These are phyloP conservation scores for Cryptococcus wingfieldii DNA, from an alignment of 1,284 basidiomycete genomes.

Conservation along the genomic window DNA sequence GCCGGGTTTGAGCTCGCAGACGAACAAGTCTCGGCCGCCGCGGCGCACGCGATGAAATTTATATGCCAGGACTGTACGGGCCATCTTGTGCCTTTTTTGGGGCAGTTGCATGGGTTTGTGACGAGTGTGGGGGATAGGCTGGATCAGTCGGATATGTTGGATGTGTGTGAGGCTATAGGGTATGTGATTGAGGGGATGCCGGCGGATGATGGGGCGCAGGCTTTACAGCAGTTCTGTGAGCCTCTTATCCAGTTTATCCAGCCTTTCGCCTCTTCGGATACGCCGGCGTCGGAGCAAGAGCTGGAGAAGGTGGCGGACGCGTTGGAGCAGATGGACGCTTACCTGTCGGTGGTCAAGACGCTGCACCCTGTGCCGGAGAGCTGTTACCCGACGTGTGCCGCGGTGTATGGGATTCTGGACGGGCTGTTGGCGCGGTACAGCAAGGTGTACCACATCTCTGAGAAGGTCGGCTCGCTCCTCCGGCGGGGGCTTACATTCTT, in stretches of 20 bases:
- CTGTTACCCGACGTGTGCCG: slow-evolving; percentile 72
- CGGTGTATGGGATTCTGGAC: slow-evolving; percentile 82
- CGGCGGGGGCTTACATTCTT: slow-evolving; percentile 83
- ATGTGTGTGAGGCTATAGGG: slow-evolving; percentile 92
- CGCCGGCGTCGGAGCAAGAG: slow-evolving; percentile 52
- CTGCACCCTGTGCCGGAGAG: slow-evolving; percentile 74
- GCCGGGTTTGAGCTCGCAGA: slow-evolving; percentile 75
- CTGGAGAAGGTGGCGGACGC: slow-evolving; percentile 70
- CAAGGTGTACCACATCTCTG: slow-evolving; percentile 71
- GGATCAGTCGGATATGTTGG: slow-evolving; percentile 77
- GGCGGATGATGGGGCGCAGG: slow-evolving; percentile 70
- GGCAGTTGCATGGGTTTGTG: slow-evolving; percentile 86
- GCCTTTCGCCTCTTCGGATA: slow-evolving; percentile 44
- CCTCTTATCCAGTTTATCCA: slow-evolving; percentile 54
- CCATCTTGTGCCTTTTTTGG: slow-evolving; percentile 87
- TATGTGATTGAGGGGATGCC: slow-evolving; percentile 92
- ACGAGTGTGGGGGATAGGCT: slow-evolving; percentile 70
- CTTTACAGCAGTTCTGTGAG: slow-evolving; percentile 74
- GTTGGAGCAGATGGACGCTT: slow-evolving; percentile 82
- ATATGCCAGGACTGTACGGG: slow-evolving; percentile 95
- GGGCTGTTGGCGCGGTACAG: slow-evolving; percentile 74
- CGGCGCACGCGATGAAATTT: slow-evolving; percentile 93
- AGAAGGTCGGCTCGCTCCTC: slow-evolving; percentile 80
- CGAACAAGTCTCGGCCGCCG: slow-evolving; percentile 87
- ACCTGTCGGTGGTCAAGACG: slow-evolving; percentile 72